Percentiles rank a stretch among this genome's conserved stretches.
Evolutionary conservation across 2,329 filamentous ascomycete genomes (phyloP).

Genomic region (Verticillium nubilum): DNA sequence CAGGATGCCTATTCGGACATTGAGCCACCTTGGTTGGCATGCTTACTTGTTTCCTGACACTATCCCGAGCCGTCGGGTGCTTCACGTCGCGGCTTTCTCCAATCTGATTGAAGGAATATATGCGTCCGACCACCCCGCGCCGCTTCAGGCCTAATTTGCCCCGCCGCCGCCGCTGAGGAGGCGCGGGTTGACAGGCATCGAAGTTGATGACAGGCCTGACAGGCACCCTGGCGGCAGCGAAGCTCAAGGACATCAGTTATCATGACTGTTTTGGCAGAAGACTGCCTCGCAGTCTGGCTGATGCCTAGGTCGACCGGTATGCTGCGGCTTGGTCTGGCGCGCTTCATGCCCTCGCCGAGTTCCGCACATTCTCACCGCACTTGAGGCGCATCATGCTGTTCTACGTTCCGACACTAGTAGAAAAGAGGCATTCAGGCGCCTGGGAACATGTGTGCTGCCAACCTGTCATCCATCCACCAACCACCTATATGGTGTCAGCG

Average conservation of each 20-base stretch:
- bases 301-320: neutral
- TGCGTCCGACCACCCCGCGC: slow-evolving; percentile 7
- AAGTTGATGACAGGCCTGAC: neutral
- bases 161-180: neutral
- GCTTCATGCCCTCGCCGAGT: neutral
- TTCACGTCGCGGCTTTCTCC: neutral
- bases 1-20: neutral
- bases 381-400: neutral
- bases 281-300: neutral
- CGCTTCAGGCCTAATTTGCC: neutral
- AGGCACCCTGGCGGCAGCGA: neutral
- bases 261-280: neutral
- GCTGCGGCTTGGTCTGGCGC: neutral
- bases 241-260: neutral
- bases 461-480: neutral
- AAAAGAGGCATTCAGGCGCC: neutral
- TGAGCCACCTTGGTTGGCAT: neutral
- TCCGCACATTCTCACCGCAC: neutral
- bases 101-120: slow-evolving; percentile 15
- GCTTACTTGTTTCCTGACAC: neutral
- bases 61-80: neutral
- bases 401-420: neutral
- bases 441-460: neutral
- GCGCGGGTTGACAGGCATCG: neutral
- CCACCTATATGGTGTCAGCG: neutral